Evolutionary conservation across 2,329 filamentous ascomycete genomes (phyloP).

Genomic region (Sporothrix pseudoabietina): DNA sequence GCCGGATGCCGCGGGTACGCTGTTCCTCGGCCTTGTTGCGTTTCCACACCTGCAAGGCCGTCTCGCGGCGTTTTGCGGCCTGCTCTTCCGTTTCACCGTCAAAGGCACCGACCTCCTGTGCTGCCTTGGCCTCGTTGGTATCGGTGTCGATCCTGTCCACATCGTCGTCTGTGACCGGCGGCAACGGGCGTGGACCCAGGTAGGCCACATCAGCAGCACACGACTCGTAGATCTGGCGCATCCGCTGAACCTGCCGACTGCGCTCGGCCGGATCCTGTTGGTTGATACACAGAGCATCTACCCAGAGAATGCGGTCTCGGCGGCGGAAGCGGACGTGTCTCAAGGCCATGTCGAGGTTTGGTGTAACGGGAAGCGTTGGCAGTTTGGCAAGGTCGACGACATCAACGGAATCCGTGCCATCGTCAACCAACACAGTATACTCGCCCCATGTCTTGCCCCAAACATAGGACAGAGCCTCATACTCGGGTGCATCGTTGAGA

Average conservation of each 20-base stretch:
- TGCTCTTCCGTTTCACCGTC: neutral
- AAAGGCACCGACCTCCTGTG: neutral
- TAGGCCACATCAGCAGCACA: conserved; percentile 26
- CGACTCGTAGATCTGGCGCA: conserved; percentile 32
- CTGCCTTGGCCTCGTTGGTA: conserved; percentile 30
- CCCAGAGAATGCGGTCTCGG: conserved; percentile 31
- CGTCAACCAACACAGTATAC: conserved; percentile 25
- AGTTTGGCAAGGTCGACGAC: neutral
- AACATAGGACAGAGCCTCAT: conserved; percentile 34
- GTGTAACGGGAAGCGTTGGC: conserved; percentile 20
- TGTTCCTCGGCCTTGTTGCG: neutral
- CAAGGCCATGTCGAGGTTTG: conserved; percentile 31
- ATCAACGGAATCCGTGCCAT: neutral
- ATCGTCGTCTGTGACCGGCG: neutral
- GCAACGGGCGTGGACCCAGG: conserved; percentile 28
- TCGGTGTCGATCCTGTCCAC: conserved; percentile 4
- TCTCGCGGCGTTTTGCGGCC: neutral
- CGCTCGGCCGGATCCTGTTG: conserved; percentile 32
- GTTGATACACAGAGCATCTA: conserved; percentile 36
- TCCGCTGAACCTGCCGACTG: conserved; percentile 30
- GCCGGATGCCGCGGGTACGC: neutral
- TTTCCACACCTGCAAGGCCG: neutral
- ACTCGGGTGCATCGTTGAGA: conserved; percentile 24
- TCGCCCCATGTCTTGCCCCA: conserved; percentile 29
- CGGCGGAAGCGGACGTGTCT: conserved; percentile 27